Conservation (phyloP, 495 filamentous ascomycete species). For the Lasiosphaeria ovina region DNA sequence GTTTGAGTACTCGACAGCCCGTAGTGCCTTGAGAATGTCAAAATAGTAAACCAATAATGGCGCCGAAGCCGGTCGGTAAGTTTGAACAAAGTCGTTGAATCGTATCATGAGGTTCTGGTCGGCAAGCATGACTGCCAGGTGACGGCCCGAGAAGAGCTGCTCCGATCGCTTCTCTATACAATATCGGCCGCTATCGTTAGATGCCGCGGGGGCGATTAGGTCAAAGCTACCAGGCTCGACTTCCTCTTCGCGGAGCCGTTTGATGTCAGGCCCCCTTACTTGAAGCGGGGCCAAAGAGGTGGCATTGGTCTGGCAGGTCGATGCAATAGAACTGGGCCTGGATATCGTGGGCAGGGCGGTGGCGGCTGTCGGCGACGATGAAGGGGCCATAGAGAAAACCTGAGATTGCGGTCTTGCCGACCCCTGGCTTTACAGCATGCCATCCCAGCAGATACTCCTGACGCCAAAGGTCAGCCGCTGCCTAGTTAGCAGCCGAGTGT, state of each 20-base stretch:
- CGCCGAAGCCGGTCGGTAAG: slow-evolving; percentile 59
- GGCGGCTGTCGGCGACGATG: not conserved
- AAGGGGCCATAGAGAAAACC: not conserved
- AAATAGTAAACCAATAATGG: slow-evolving; percentile 70
- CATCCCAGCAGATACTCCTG: not conserved
- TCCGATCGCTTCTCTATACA: slow-evolving; percentile 61
- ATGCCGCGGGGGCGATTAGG: slow-evolving; percentile 40
- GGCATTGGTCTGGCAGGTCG: slow-evolving; percentile 22
- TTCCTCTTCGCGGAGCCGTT: slow-evolving; percentile 47
- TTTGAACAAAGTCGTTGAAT: slow-evolving; percentile 65
- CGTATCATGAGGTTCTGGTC: slow-evolving; percentile 59
- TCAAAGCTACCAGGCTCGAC: slow-evolving; percentile 53
- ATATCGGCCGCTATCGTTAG: slow-evolving; percentile 29
- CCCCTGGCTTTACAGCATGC: not conserved
- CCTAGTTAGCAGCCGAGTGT: not conserved
- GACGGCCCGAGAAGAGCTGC: slow-evolving; percentile 62
- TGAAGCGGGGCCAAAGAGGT: slow-evolving; percentile 39
- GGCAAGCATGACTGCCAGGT: slow-evolving; percentile 62
- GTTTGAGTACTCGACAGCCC: slow-evolving; percentile 70
- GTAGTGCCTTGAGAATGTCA: slow-evolving; percentile 63
- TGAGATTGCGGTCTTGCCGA: not conserved
- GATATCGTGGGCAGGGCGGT: slow-evolving; percentile 2
- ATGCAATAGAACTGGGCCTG: slow-evolving; percentile 9
- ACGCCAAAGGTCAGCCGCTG: not conserved
- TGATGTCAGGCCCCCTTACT: slow-evolving; percentile 36